Conservation (phyloP, 768 basidiomycete genomes). For the Russula compacta region DNA sequence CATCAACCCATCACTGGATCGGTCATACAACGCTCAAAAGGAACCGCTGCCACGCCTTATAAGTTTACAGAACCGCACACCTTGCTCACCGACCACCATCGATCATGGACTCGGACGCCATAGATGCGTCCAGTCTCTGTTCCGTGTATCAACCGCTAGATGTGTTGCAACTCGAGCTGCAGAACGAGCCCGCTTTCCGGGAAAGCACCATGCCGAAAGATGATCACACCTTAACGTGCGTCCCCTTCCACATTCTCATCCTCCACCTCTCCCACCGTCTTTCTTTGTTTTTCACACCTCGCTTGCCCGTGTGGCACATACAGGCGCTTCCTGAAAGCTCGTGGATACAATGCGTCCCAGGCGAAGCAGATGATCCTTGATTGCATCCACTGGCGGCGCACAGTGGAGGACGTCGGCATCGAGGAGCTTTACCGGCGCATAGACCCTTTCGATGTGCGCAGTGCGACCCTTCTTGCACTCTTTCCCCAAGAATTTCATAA, state of each 20-base stretch:
- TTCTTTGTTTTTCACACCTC: not conserved
- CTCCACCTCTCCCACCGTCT: no score
- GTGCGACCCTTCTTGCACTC: not conserved
- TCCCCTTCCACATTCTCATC: not conserved
- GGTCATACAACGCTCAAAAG: not conserved
- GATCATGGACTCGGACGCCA: constrained; percentile 16
- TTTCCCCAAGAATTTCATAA: not conserved
- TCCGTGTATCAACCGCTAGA: constrained; percentile 11
- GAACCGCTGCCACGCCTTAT: no score
- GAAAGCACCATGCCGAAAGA: constrained; percentile 13
- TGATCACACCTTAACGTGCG: constrained; percentile 11
- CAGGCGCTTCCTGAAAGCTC: constrained; percentile 72
- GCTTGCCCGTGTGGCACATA: not conserved
- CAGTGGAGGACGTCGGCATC: constrained; percentile 54
- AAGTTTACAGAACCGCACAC: not conserved
- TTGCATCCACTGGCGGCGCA: constrained; percentile 60
- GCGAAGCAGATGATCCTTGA: constrained; percentile 58
- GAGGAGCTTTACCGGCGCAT: constrained; percentile 52
- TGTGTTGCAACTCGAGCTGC: constrained; percentile 3
- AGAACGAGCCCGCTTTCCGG: not conserved
- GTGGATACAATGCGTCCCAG: constrained; percentile 50
- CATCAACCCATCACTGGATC: not conserved
- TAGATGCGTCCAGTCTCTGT: not conserved
- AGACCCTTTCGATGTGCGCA: constrained; percentile 63
- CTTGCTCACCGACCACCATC: constrained; percentile 1